phyloP scores from a whole-genome alignment of 192 early-diverging fungal species.

The Mortierella hygrophila region DNA sequence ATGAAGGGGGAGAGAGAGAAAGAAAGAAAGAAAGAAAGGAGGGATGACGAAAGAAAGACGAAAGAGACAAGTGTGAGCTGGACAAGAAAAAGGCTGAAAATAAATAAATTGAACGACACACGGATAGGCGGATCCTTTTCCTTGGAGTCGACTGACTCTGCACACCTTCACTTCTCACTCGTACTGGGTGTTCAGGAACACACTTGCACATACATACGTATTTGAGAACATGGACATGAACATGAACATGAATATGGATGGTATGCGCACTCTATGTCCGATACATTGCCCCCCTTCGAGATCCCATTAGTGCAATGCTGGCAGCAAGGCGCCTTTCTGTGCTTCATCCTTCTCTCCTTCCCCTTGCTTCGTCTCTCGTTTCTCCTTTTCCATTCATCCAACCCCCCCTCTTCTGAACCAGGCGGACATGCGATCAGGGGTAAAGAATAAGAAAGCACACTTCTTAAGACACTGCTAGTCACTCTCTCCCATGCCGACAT shows the following conservation, averaged over 20 bases:
- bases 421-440: too few species aligned
- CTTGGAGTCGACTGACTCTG: background rate
- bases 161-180: background rate
- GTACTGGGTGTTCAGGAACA: background rate
- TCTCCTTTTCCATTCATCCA: too few species aligned
- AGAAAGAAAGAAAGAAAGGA: background rate
- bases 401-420: too few species aligned
- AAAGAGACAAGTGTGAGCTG: background rate
- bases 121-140: background rate
- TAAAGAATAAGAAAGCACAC: too few species aligned
- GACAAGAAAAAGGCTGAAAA: background rate
- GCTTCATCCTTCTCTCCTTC: too few species aligned
- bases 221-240: too few species aligned
- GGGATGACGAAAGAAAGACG: background rate
- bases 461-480: background rate
- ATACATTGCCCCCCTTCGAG: too few species aligned
- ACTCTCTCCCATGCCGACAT: background rate
- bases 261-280: too few species aligned
- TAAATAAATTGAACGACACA: background rate
- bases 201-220: background rate
- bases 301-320: too few species aligned
- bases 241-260: too few species aligned
- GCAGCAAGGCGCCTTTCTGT: too few species aligned
- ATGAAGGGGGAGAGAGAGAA: constrained; percentile 3
- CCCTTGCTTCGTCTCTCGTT: too few species aligned